phyloP scores from a whole-genome alignment of 2,329 filamentous ascomycete genomes.

The Rachicladosporium sp. region DNA sequence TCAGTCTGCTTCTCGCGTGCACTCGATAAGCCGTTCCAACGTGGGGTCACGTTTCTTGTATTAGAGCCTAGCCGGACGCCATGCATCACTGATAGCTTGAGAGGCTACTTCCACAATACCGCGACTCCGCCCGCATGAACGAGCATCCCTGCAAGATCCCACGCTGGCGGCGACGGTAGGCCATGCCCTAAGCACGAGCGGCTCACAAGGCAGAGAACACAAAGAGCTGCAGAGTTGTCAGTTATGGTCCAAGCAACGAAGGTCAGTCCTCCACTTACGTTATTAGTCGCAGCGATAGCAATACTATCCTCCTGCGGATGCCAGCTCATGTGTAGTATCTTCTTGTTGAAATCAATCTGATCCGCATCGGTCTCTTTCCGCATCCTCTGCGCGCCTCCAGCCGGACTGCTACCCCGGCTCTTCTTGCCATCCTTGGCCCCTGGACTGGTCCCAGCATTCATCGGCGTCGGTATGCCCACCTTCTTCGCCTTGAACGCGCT shows the following conservation, averaged over 20 bases:
- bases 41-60: too few species aligned
- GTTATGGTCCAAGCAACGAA: constrained; percentile 1
- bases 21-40: too few species aligned
- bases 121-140: too few species aligned
- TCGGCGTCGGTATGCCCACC: constrained; percentile 92
- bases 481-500: constrained; percentile 99
- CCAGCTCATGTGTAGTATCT: constrained; percentile 99
- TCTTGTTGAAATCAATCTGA: constrained; percentile 99
- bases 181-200: too few species aligned
- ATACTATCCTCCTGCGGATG: constrained; percentile 99
- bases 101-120: too few species aligned
- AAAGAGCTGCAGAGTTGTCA: constrained; percentile 34
- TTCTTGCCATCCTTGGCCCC: constrained; percentile 50
- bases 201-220: constrained; percentile 42
- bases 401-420: constrained; percentile 81
- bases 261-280: constrained; percentile 50
- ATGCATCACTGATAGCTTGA: too few species aligned
- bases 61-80: too few species aligned
- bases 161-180: too few species aligned
- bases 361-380: constrained; percentile 98
- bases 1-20: too few species aligned
- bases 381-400: constrained; percentile 84
- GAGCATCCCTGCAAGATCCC: too few species aligned
- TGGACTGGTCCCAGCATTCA: constrained; percentile 60
- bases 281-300: constrained; percentile 97